A percentile compares a stretch with the other conserved stretches of the same genome.
Conservation (phyloP, 2,329 filamentous ascomycete genomes). For the Diaporthe amygdali region DNA sequence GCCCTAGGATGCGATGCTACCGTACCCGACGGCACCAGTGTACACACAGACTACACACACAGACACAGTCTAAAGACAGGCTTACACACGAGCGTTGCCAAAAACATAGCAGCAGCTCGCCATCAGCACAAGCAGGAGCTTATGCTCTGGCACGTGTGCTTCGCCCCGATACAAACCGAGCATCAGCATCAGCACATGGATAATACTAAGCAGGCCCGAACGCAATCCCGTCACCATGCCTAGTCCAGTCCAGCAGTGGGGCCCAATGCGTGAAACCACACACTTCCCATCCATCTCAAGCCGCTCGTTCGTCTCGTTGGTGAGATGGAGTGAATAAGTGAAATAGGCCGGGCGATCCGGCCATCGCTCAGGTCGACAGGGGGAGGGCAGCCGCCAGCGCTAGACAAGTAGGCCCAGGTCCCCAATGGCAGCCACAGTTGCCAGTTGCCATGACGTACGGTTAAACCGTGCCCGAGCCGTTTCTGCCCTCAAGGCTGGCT, state of each 20-base stretch:
- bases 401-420: not conserved
- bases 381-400: not conserved
- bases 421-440: not conserved
- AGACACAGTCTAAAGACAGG: too few species aligned
- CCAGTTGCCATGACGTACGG: constrained; percentile 6
- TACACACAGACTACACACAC: not conserved
- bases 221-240: not conserved
- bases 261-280: constrained; percentile 13
- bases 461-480: not conserved
- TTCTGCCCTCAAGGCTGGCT: not conserved
- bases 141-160: too few species aligned
- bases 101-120: not conserved
- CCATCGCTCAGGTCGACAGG: not conserved
- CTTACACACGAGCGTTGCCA: not conserved
- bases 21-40: not conserved
- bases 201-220: not conserved
- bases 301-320: not conserved
- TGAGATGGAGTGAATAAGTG: not conserved
- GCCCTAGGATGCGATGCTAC: not conserved
- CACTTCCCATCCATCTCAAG: not conserved
- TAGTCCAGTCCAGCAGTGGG: not conserved
- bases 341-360: not conserved
- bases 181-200: not conserved
- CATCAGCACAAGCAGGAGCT: too few species aligned
- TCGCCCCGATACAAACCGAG: not conserved